These are phyloP conservation scores for Catharanthus roseus DNA, from an alignment of 257 asterid species.

Conservation along the genomic window DNA sequence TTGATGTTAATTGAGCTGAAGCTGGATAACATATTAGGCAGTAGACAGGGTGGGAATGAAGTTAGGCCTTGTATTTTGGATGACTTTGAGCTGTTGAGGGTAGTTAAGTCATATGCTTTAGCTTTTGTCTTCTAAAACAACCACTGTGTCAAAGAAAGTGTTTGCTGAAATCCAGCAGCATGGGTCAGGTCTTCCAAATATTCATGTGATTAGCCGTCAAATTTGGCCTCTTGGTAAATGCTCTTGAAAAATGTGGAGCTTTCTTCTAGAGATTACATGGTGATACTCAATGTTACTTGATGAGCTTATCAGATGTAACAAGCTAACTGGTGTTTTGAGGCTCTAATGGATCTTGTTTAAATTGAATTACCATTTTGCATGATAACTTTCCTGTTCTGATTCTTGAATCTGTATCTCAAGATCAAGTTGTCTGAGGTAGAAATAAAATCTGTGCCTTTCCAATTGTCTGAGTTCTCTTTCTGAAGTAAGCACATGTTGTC, in stretches of 20 bases:
- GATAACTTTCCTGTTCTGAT: not conserved
- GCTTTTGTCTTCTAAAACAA: not conserved
- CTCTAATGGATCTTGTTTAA: not conserved
- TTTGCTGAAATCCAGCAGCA: conserved; percentile 3
- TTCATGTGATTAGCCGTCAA: not conserved
- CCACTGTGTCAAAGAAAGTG: not conserved
- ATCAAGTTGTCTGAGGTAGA: not conserved
- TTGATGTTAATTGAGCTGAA: not conserved
- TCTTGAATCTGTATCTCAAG: conserved; percentile 3
- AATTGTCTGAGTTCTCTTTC: not conserved
- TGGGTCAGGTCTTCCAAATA: not conserved
- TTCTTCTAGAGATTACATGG: not conserved
- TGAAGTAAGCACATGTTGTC: too few species aligned
- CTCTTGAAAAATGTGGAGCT: not conserved
- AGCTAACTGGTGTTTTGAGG: not conserved
- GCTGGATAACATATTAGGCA: not conserved
- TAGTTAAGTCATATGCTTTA: conserved; percentile 1
- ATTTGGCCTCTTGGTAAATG: not conserved
- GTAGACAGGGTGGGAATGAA: not conserved
- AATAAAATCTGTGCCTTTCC: not conserved
- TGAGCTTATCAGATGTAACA: not conserved
- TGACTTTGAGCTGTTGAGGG: not conserved
- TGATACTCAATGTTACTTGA: too few species aligned
- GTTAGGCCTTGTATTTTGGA: not conserved
- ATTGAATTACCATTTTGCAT: not conserved